Evolutionary conservation across 164 flowering plant genomes (phyloP).

Genomic region (Dillenia suffruticosa): DNA sequence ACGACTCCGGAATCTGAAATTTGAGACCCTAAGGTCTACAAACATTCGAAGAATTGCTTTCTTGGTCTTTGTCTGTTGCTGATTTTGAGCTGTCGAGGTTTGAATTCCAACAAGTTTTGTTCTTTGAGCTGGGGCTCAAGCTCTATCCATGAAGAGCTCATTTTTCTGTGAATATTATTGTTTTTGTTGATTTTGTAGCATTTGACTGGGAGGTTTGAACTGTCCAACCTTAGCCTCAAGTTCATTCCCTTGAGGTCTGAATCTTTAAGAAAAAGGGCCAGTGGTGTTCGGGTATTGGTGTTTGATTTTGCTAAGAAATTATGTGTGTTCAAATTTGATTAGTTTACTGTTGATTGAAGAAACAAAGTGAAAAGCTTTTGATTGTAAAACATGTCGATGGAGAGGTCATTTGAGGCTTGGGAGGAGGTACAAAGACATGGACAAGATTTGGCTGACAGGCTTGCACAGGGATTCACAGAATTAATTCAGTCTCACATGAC

Average conservation of each 20-base stretch:
- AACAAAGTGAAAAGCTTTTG: not conserved
- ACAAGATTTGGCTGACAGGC: constrained; percentile 76
- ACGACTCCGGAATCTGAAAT: too few relatives aligned
- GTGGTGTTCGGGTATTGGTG: not conserved
- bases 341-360: not conserved
- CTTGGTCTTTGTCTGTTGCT: too few relatives aligned
- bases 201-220: too few relatives aligned
- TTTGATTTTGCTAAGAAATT: not conserved
- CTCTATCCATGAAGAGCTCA: too few relatives aligned
- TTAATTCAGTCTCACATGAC: constrained; percentile 65
- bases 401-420: constrained; percentile 95
- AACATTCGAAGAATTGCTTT: too few relatives aligned
- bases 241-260: not conserved
- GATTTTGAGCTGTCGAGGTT: too few relatives aligned
- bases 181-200: too few relatives aligned
- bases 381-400: constrained; percentile 50
- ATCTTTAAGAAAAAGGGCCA: not conserved
- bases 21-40: too few relatives aligned
- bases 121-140: too few relatives aligned
- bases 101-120: too few relatives aligned
- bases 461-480: constrained; percentile 80
- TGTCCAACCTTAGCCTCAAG: too few relatives aligned
- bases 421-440: constrained; percentile 98
- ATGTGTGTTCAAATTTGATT: not conserved
- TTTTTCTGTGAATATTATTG: too few relatives aligned